A percentile compares a stretch with the other conserved stretches of the same genome.
phyloP scores from a whole-genome alignment of 352 stramenopile species.

The Globisporangium recalcitrans region DNA sequence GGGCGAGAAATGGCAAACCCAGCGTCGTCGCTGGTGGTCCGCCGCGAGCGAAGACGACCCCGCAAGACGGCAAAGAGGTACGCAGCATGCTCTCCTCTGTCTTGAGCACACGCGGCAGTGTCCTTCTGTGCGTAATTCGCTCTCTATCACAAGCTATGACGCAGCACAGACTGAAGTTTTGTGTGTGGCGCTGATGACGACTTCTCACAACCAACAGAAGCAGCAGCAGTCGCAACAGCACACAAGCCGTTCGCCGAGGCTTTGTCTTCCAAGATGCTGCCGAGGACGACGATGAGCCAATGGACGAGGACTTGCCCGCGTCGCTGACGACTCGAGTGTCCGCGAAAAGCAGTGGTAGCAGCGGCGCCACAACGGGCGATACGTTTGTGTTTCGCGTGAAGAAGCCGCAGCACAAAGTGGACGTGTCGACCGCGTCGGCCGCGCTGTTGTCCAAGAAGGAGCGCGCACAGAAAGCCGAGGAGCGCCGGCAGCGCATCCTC shows the following conservation, averaged over 20 bases:
- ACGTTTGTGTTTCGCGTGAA: slow-evolving; percentile 57
- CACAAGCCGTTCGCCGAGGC: slow-evolving; percentile 26
- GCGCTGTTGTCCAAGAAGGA: slow-evolving; percentile 47
- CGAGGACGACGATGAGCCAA: slow-evolving; percentile 24
- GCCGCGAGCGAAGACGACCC: slow-evolving; percentile 48
- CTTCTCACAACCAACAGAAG: neutral
- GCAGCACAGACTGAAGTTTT: neutral
- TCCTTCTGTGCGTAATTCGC: neutral
- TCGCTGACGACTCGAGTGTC: neutral
- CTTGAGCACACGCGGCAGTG: neutral
- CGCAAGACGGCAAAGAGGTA: slow-evolving; percentile 37
- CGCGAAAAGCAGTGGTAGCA: slow-evolving; percentile 13
- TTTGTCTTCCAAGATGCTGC: slow-evolving; percentile 43
- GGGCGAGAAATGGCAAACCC: slow-evolving; percentile 7
- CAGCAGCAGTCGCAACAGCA: slow-evolving; percentile 18
- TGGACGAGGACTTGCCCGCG: slow-evolving; percentile 14
- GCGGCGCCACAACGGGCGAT: slow-evolving; percentile 18
- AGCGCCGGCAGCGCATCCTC: slow-evolving; percentile 32
- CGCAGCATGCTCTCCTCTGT: neutral
- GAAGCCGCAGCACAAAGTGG: slow-evolving; percentile 23
- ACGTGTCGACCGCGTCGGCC: slow-evolving; percentile 37
- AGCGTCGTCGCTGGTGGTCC: slow-evolving; percentile 45
- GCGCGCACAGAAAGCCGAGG: slow-evolving; percentile 36
- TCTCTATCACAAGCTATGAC: neutral
- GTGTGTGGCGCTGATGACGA: neutral